Evolutionary conservation across 306 rosid species (phyloP).

Genomic region (Adenanthera pavonina): DNA sequence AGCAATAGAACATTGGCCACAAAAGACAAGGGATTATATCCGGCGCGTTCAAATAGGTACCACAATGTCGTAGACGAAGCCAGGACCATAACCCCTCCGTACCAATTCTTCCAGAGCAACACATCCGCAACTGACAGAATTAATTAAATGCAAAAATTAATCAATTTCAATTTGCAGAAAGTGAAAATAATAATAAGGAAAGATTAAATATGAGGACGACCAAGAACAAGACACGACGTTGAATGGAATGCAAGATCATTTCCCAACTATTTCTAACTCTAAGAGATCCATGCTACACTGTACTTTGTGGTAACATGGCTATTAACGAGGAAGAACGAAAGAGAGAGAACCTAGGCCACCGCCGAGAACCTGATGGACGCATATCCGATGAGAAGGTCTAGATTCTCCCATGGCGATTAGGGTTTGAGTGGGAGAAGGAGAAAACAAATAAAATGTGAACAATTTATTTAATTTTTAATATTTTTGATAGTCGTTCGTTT

Average conservation of each 20-base stretch:
- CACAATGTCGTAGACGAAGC: conserved; percentile 72
- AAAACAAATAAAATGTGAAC: background rate
- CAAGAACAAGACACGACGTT: background rate
- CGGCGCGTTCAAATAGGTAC: conserved; percentile 85
- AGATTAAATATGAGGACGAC: background rate
- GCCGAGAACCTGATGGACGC: conserved; percentile 82
- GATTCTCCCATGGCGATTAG: conserved; percentile 83
- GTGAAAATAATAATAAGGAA: background rate
- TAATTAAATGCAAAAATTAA: conserved; percentile 1
- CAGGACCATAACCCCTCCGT: conserved; percentile 63
- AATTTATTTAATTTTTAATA: background rate
- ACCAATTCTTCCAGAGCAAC: conserved; percentile 88
- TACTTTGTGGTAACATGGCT: background rate
- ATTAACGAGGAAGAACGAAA: conserved; percentile 29
- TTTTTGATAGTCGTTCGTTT: background rate
- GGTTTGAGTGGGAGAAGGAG: conserved; percentile 11
- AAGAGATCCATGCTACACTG: conserved; percentile 26
- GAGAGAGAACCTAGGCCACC: conserved; percentile 71
- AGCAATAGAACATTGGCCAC: conserved; percentile 86
- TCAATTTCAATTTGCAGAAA: conserved; percentile 10
- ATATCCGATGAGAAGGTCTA: conserved; percentile 52
- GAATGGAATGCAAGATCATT: conserved; percentile 30
- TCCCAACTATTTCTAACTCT: background rate
- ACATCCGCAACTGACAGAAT: conserved; percentile 78
- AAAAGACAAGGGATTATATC: conserved; percentile 83